phyloP scores from a whole-genome alignment of 331 rosid species.

The Quercus tomentella region DNA sequence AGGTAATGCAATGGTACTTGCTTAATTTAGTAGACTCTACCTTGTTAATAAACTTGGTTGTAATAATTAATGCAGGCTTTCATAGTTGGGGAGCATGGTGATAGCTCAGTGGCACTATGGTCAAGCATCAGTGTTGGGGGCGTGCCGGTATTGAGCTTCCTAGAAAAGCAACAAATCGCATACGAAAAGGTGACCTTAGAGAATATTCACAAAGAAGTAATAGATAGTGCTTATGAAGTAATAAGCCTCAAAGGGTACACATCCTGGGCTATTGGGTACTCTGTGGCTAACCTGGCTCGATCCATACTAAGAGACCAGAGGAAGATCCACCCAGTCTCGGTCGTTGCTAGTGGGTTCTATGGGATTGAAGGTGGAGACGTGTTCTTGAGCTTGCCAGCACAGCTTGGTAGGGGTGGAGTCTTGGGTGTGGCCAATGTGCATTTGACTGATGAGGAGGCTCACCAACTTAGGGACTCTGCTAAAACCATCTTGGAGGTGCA shows the following conservation, averaged over 20 bases:
- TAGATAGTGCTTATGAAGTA: slow-evolving; percentile 73
- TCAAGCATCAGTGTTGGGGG: slow-evolving; percentile 92
- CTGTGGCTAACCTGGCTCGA: slow-evolving; percentile 64
- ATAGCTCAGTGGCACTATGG: slow-evolving; percentile 96
- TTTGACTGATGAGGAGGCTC: slow-evolving; percentile 54
- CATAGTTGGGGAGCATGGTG: slow-evolving; percentile 96
- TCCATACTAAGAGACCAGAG: slow-evolving; percentile 66
- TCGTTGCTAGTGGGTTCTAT: slow-evolving; percentile 68
- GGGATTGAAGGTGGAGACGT: slow-evolving; percentile 66
- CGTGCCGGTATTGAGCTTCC: slow-evolving; percentile 79
- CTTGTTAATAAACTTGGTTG: too few species aligned
- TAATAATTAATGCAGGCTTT: slow-evolving; percentile 46
- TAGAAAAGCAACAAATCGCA: slow-evolving; percentile 54
- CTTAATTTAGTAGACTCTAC: too few species aligned
- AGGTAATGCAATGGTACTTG: too few species aligned
- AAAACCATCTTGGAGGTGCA: slow-evolving; percentile 57
- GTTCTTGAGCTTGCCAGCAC: slow-evolving; percentile 82
- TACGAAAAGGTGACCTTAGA: slow-evolving; percentile 70
- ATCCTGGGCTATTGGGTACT: slow-evolving; percentile 95
- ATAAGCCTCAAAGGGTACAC: slow-evolving; percentile 84
- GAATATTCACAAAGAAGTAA: slow-evolving; percentile 64
- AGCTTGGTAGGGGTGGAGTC: slow-evolving; percentile 73
- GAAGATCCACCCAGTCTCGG: slow-evolving; percentile 80
- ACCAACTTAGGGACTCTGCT: slow-evolving; percentile 61
- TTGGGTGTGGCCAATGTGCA: slow-evolving; percentile 73